These are phyloP conservation scores for Ustilago hordei DNA, from an alignment of 1,284 basidiomycete genomes.

Conservation along the genomic window DNA sequence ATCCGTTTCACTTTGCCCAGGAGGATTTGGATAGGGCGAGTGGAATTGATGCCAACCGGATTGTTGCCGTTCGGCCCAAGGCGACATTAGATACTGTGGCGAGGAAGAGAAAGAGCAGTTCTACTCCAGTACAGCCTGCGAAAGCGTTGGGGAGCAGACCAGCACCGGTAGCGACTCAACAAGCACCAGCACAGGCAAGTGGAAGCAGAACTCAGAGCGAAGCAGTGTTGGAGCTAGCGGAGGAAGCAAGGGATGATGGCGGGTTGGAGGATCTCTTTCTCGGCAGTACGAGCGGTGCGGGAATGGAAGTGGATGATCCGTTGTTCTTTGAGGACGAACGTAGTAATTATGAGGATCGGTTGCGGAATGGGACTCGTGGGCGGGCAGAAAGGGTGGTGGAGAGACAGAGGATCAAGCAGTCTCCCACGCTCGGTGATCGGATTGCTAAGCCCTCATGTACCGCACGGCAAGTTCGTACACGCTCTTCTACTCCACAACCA, in stretches of 20 bases:
- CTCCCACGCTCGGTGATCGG: slow-evolving; percentile 18
- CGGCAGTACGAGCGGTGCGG: slow-evolving; percentile 1
- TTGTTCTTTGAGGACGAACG: slow-evolving; percentile 21
- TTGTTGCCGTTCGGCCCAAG: slow-evolving; percentile 20
- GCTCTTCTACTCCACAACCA: slow-evolving; percentile 10
- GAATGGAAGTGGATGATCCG: background rate
- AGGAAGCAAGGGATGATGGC: background rate
- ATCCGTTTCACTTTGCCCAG: slow-evolving; percentile 27
- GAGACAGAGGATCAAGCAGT: slow-evolving; percentile 13
- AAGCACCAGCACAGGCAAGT: background rate
- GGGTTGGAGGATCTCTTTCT: slow-evolving; percentile 27
- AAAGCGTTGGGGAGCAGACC: background rate
- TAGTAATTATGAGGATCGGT: slow-evolving; percentile 19
- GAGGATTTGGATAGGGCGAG: slow-evolving; percentile 17
- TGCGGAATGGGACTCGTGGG: slow-evolving; percentile 11
- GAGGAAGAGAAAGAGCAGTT: background rate
- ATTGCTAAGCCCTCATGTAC: slow-evolving; percentile 10
- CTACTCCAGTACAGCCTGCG: background rate
- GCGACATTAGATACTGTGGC: background rate
- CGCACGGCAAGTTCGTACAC: background rate
- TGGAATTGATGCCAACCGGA: background rate
- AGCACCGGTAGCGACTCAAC: background rate
- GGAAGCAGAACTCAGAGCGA: background rate
- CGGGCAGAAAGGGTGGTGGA: background rate
- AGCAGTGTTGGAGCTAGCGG: background rate